These are phyloP conservation scores for Daldinia sp. DNA, from an alignment of 2,329 filamentous ascomycete species.

Conservation along the genomic window DNA sequence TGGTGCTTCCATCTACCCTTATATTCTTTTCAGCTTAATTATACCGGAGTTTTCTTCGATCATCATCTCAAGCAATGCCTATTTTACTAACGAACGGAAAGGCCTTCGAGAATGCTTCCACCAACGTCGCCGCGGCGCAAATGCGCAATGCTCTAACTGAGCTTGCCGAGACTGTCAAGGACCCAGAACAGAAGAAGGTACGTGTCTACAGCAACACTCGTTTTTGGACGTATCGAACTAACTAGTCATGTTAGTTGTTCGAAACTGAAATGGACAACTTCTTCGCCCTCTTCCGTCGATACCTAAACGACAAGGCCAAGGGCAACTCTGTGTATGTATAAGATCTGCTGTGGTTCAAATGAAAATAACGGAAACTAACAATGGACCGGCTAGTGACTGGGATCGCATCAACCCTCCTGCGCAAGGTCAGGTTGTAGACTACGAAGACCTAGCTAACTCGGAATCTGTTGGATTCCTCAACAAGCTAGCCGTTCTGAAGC, in stretches of 20 bases:
- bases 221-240: conserved; percentile 31
- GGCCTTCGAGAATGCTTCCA: conserved; percentile 99
- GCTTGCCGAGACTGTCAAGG: conserved; percentile 88
- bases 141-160: conserved; percentile 98
- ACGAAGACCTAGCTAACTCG: conserved; percentile 87
- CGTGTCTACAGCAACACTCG: conserved; percentile 41
- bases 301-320: conserved; percentile 99
- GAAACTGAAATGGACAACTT: conserved; percentile 99
- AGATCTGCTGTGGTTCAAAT: conserved; percentile 7
- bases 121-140: conserved; percentile 96
- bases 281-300: conserved; percentile 97
- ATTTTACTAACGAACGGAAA: conserved; percentile 60
- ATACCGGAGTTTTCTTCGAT: background rate
- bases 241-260: conserved; percentile 73
- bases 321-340: conserved; percentile 81
- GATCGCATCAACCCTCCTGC: conserved; percentile 95
- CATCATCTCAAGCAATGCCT: conserved; percentile 23
- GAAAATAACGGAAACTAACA: conserved; percentile 40
- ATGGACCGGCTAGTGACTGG: conserved; percentile 78
- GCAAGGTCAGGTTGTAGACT: conserved; percentile 93
- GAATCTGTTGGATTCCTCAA: conserved; percentile 94
- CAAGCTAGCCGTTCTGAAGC: conserved; percentile 98
- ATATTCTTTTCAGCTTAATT: conserved; percentile 18
- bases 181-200: conserved; percentile 87
- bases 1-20: background rate